A percentile compares a stretch with the other conserved stretches of the same genome.
These are phyloP conservation scores for Herpetomonas muscarum DNA, from an alignment of 208 protist genomes.

Conservation along the genomic window DNA sequence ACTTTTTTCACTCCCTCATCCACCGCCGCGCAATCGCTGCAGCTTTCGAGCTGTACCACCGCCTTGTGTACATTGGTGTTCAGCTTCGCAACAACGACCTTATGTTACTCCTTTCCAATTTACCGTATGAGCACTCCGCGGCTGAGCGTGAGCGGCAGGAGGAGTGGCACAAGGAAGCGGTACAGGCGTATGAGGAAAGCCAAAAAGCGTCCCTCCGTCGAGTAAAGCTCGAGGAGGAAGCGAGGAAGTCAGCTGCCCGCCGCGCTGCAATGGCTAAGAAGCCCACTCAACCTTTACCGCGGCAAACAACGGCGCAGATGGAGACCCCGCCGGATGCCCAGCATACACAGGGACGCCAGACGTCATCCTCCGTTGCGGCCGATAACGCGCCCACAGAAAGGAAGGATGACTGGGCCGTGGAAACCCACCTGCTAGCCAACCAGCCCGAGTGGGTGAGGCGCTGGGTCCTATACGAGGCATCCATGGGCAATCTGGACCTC, in stretches of 20 bases:
- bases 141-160: conserved; percentile 14
- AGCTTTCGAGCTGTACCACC: conserved; percentile 62
- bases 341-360: conserved; percentile 68
- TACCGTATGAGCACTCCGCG: conserved; percentile 68
- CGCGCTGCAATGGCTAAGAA: too few relatives aligned
- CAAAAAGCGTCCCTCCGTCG: conserved; percentile 9
- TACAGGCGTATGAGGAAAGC: conserved; percentile 19
- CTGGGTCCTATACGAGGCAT: conserved; percentile 83
- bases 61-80: conserved; percentile 60
- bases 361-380: too few relatives aligned
- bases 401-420: too few relatives aligned
- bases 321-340: conserved; percentile 2
- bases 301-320: conserved; percentile 2
- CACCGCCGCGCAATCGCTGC: conserved; percentile 54
- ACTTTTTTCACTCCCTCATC: conserved; percentile 69
- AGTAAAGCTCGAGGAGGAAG: background rate
- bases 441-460: conserved; percentile 75
- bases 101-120: conserved; percentile 56
- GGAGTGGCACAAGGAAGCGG: conserved; percentile 15
- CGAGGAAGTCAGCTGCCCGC: too few relatives aligned
- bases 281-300: too few relatives aligned
- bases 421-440: conserved; percentile 3
- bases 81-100: conserved; percentile 68
- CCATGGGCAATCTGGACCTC: conserved; percentile 80
- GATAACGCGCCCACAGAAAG: too few relatives aligned